Percentiles rank a stretch among this genome's conserved stretches.
Evolutionary conservation across 129 eudicot genomes (phyloP).

Genomic region (Flaveria robusta): DNA sequence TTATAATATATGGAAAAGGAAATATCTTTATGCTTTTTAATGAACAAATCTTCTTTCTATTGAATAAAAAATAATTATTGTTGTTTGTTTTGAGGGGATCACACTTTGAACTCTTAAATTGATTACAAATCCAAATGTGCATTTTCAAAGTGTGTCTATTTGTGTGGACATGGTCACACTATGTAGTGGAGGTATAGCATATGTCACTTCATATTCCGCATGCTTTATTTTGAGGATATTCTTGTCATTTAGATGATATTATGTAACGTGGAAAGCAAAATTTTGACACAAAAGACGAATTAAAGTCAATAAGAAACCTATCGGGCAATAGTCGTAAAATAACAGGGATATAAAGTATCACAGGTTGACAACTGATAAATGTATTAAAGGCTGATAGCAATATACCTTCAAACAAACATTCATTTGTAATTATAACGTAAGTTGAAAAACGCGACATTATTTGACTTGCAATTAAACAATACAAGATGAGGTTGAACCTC

Average conservation of each 20-base stretch:
- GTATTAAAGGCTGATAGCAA: neutral
- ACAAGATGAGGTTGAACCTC: no score
- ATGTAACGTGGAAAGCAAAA: conserved; percentile 18
- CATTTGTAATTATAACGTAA: no score
- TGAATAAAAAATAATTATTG: conserved; percentile 16
- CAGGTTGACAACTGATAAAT: neutral
- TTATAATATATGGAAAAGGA: conserved; percentile 15
- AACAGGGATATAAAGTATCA: neutral
- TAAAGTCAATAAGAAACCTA: neutral
- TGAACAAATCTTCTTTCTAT: conserved; percentile 14
- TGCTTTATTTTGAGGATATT: conserved; percentile 23
- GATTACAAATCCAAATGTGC: conserved; percentile 37
- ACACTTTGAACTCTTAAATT: conserved; percentile 34
- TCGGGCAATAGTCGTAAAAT: neutral
- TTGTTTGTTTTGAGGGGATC: conserved; percentile 36
- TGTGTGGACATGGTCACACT: conserved; percentile 37
- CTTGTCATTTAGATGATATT: conserved; percentile 8
- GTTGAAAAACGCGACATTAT: no score
- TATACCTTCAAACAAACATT: neutral
- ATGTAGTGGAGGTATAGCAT: conserved; percentile 34
- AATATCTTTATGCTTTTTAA: conserved; percentile 17
- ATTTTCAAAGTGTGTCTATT: conserved; percentile 29
- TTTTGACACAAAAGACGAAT: neutral
- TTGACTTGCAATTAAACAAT: no score
- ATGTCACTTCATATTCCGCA: conserved; percentile 19